Base-by-base conservation (phyloP, 179 eudicot species). In the Patellifolia procumbens region DNA sequence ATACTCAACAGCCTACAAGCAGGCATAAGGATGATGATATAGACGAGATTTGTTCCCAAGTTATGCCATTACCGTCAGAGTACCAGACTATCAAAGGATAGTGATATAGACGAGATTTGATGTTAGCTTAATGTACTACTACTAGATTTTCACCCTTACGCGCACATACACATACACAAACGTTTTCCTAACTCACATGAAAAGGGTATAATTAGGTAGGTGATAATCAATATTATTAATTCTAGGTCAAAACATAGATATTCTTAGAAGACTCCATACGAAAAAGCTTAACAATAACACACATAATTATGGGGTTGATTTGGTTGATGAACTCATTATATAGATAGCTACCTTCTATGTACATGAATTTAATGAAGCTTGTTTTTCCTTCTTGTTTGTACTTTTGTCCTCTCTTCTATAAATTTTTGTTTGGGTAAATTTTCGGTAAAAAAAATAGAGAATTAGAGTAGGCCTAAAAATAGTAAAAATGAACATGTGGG, bases 401-500 rank as follows among this genome's bases (percentile, higher is more conserved):
- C 76, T 43, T 37, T 39, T 29, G 66, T 72, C 59, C 28, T 28
- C 58, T 55, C 31, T 35, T 22, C 19, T 24, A 29, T 3, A n/a
- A n/a, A 48, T n/a, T 8, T 1, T 58, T n/a, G 24, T 74, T 22
- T 62, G 58, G 26, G 74, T 2, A 16, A 55, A 76, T 24, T 0
- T 42, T 52, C 37, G 63, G 78, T 61, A 31, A 45, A 64, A 65
- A 58, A 53, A 20, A n/a, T 31, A 55, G 76, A 60, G 71, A 51
- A 4, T 26, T 35, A 53, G 8, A 64, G 70, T 11, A 64, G 39
- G 46, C 7, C 79, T 56, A 76, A 39, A 76, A 67, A 39, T 11
- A 43, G 73, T 16, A 67, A 58, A 37, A 2, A 76, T 22, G 28
- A 9, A 68, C 32, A 56, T 51, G 79, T 68, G 79, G 66, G 60